A percentile compares a stretch with the other conserved stretches of the same genome.
phyloP scores from a whole-genome alignment of 495 filamentous ascomycete species.

The Terfezia claveryi region DNA sequence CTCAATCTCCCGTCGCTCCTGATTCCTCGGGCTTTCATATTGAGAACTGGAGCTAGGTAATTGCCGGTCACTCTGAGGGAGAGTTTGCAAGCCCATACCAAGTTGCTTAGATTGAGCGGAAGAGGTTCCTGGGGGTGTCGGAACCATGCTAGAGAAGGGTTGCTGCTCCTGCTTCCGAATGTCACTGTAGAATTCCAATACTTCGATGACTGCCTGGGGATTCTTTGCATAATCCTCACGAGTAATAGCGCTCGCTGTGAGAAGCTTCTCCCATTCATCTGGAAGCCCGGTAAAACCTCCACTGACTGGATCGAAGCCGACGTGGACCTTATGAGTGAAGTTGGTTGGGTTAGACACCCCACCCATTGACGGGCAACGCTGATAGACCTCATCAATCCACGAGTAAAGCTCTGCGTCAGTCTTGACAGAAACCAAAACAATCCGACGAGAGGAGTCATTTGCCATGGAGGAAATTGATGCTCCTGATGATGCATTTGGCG shows the following conservation, averaged over 20 bases:
- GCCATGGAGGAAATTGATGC: conserved; percentile 35
- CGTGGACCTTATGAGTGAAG: conserved; percentile 88
- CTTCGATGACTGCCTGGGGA: conserved; percentile 93
- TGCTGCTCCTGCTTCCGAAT: conserved; percentile 71
- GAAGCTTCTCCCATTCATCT: conserved; percentile 83
- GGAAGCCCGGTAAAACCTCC: conserved; percentile 86
- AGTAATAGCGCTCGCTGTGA: conserved; percentile 88
- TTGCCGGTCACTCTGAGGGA: conserved; percentile 15
- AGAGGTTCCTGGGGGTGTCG: conserved; percentile 35
- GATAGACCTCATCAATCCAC: conserved; percentile 95
- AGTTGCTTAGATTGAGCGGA: conserved; percentile 21
- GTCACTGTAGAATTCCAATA: conserved; percentile 92
- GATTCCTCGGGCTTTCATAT: conserved; percentile 21
- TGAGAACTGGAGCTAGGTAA: neutral
- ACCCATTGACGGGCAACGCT: conserved; percentile 87
- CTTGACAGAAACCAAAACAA: conserved; percentile 72
- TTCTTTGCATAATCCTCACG: conserved; percentile 96
- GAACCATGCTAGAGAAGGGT: conserved; percentile 46
- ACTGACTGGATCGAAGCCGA: conserved; percentile 84
- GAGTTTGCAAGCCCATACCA: conserved; percentile 25
- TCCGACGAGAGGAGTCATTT: conserved; percentile 57
- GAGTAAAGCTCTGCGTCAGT: conserved; percentile 90
- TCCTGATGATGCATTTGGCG: conserved; percentile 36
- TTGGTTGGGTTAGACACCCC: conserved; percentile 96
- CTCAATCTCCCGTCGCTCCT: conserved; percentile 20